phyloP scores from a whole-genome alignment of 805 yeast species.

The Metschnikowia dekortorum region DNA sequence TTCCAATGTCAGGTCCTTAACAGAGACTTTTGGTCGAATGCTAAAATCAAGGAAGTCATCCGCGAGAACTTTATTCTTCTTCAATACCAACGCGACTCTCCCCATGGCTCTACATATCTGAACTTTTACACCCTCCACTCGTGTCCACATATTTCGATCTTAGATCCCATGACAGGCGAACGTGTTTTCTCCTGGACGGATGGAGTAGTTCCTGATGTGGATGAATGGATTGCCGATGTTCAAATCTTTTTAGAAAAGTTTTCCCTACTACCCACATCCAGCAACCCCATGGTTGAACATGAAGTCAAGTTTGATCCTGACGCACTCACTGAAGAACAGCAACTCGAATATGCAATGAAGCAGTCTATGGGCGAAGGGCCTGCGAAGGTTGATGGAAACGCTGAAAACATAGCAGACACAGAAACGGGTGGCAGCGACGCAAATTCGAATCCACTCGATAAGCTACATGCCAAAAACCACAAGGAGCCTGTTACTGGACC shows the following conservation, averaged over 20 bases:
- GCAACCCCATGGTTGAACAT: constrained; percentile 64
- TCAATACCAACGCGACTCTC: constrained; percentile 78
- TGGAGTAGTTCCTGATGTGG: constrained; percentile 53
- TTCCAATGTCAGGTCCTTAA: constrained; percentile 87
- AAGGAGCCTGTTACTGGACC: constrained; percentile 62
- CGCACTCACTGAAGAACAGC: constrained; percentile 76
- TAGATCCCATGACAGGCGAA: constrained; percentile 97
- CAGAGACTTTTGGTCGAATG: constrained; percentile 87
- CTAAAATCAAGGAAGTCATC: constrained; percentile 59
- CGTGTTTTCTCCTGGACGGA: constrained; percentile 72
- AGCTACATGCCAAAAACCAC: constrained; percentile 48
- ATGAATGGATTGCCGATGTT: constrained; percentile 62
- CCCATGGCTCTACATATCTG: constrained; percentile 64
- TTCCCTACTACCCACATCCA: constrained; percentile 57
- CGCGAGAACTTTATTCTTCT: constrained; percentile 70
- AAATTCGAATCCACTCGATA: constrained; percentile 41
- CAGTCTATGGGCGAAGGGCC: constrained; percentile 48
- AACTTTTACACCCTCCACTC: constrained; percentile 67
- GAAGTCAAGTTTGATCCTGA: constrained; percentile 59
- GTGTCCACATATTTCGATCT: constrained; percentile 84
- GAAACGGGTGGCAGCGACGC: constrained; percentile 15
- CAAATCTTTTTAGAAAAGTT: constrained; percentile 63
- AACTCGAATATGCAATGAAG: constrained; percentile 67
- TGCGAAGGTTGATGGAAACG: background rate
- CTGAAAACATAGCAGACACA: constrained; percentile 23